Evolutionary conservation across 805 yeast genomes (phyloP), one percentile per base, ranked within the genome.

Genomic region (Sugiyamaella mastotermitis): DNA sequence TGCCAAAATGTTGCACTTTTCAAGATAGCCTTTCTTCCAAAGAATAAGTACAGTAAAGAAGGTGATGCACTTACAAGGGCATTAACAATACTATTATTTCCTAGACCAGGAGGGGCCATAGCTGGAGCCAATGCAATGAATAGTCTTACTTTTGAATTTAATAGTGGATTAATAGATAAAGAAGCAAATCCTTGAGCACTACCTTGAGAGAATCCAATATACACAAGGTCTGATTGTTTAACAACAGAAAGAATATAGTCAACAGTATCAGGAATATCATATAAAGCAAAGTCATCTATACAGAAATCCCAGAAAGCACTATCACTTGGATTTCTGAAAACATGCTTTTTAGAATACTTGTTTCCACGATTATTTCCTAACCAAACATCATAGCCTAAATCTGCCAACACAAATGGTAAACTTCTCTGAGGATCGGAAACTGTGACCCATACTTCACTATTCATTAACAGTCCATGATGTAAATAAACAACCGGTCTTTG

Each of bases 121-220:
- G 97, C 97, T 0, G 97, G 97, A 0, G 95, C 84, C 47, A 88
- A 72, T 1, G 95, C 96, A 40, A 88, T 75, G 46, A 88, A 80
- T 36, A 58, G 60, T 11, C 68, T 62, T 29, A 77, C 64, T 47
- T 72, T 56, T 48, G 58, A 49, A 57, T 83, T 84, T 40, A 88
- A 65, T 2, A 69, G 66, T 5, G 80, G 78, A 53, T 78, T 76
- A 13, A 64, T 57, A 0, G 92, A 74, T 16, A 86, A 64, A 8
- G 94, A 71, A 0, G 95, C 96, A 58, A 88, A 80, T 29, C 86
- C 86, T 59, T 90, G 97, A 1, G 97, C 94, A 0, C 94, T 78
- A 15, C 97, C 97, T 58, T 88, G 97, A 18, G 88, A 78, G 53
- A 90, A 90, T 1, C 97, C 97, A 47, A 90, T 71, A 53, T 86